Evolutionary conservation across 129 eudicot genomes (phyloP), one percentile per base, ranked within the genome.

Genomic region (Helianthus tuberosus): DNA sequence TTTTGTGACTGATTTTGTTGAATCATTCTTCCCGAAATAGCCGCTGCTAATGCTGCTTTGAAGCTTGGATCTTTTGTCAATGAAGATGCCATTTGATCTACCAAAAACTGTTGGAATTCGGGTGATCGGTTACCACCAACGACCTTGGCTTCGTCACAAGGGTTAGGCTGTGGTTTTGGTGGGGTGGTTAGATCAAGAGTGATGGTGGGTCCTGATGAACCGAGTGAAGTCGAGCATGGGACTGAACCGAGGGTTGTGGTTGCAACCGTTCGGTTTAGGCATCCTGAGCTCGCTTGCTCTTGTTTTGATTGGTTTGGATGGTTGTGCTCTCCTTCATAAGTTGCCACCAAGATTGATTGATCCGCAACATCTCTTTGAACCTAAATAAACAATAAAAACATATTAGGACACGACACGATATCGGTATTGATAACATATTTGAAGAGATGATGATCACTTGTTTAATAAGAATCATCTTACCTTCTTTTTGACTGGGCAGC

Each of bases 401-500:
- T 32, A 65, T 60, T 60, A 78, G 72, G 62, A 70, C 51, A 47
- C 14, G 6, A 78, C 63, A 72, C 9, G 46, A 41, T 5, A 41
- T 43, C 47, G 47, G 47, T 43, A 43, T 43, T 43, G 10, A 43
- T 43, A 43, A 6, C 10, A 43, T 43, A 5, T 32, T 43, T 43
- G 10, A 43, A 43, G 10, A 6, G 10, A 43, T 43, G 47, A 43
- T 43, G 47, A 43, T 43, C 10, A 43, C 47, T 43, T 43, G 47
- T 43, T 43, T 43, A 2, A 43, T 6, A 0, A 43, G 8, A 1
- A 3, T 3, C 5, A 5, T 60, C 64, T 59, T 9, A 93, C 98
- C 97, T 95, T 95, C 87, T 95, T 95, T 80, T 95, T 95, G 71
- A 95, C 99, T 1, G 97, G 99, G 74, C 97, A 95, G n/a, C 46